Percentiles rank a stretch among this genome's conserved stretches.
These are phyloP conservation scores for Phialophora macrospora DNA, from an alignment of 2,329 filamentous ascomycete genomes.

Conservation along the genomic window DNA sequence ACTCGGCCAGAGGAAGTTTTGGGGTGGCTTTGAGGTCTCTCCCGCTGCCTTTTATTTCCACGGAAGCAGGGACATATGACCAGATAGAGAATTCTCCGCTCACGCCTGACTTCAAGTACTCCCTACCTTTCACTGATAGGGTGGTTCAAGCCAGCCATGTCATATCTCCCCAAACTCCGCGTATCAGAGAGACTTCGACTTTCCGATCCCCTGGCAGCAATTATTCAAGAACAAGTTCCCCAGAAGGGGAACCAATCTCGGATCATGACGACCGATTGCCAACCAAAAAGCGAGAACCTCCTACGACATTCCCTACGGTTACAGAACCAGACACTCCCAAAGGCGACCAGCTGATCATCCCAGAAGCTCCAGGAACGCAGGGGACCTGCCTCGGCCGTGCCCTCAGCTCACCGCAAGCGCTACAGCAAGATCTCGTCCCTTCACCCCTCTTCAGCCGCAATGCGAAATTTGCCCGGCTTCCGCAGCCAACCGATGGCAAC, in stretches of 20 bases:
- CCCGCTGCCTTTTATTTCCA: constrained; percentile 31
- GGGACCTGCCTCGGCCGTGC: constrained; percentile 32
- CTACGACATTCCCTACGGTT: neutral
- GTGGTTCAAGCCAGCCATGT: neutral
- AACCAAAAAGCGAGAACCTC: neutral
- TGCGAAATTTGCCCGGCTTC: constrained; percentile 13
- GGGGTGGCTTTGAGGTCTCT: constrained; percentile 28
- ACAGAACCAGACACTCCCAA: neutral
- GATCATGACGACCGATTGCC: neutral
- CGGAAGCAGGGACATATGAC: constrained; percentile 24
- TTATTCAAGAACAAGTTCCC: constrained; percentile 15
- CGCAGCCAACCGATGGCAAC: neutral
- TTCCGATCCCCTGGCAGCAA: constrained; percentile 20
- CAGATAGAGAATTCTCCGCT: constrained; percentile 23
- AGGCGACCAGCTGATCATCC: neutral
- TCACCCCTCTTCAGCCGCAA: constrained; percentile 37
- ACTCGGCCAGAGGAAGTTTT: constrained; percentile 35
- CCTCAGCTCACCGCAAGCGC: constrained; percentile 29
- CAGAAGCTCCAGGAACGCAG: constrained; percentile 15
- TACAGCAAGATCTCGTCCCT: constrained; percentile 37
- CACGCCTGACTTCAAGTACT: neutral
- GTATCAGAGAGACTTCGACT: neutral
- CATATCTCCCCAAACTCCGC: neutral
- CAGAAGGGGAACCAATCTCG: neutral
- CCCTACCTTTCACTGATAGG: neutral